Evolutionary conservation across 2,329 filamentous ascomycete genomes (phyloP), one percentile per base, ranked within the genome.

Genomic region (Arthrobotrys conoides): DNA sequence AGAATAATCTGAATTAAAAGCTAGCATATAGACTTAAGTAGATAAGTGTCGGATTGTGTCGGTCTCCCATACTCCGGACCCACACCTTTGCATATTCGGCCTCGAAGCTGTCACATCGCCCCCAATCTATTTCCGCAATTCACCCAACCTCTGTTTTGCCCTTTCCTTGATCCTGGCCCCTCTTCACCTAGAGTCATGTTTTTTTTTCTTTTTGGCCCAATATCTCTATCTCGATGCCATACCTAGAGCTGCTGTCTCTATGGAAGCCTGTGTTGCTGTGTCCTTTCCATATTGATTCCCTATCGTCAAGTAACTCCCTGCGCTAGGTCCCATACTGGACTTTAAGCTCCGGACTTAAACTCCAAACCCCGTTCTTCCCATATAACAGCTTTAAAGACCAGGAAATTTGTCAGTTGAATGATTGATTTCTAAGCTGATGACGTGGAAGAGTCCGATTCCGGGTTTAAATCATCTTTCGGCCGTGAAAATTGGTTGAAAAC

Each of bases 321-420:
- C 46, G 12, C 41, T 20, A 30, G 16, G 14, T 8, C 57, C 41
- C 68, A 24, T 33, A 63, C 55, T 70, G 75, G 75, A 78, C 18
- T 69, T 73, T 61, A 61, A 44, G 27, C 12, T 61, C 22, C 75
- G 75, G 75, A 78, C 27, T 72, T 78, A 78, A 72, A 49, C 30
- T 10, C 46, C 75, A 78, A 78, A 68, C 68, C 65, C 75, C 75
- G 75, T 20, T 12, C 10, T 38, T 18, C 53, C 30, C 33, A 18
- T 9, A 41, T 44, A 30, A 46, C 36, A 41, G 53, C n/a, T 41
- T 57, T 38, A 27, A 57, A 69, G 33, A 48, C 63, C 68, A 49
- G 18, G 38, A 65, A n/a, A 46, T 65, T 69, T 57, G 20, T n/a
- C 49, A 72, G 65, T 75, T 55, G 44, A 72, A 20, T 16, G 22